Evolutionary conservation across 345 rosid species (phyloP).

Genomic region (Sonneratia alba): DNA sequence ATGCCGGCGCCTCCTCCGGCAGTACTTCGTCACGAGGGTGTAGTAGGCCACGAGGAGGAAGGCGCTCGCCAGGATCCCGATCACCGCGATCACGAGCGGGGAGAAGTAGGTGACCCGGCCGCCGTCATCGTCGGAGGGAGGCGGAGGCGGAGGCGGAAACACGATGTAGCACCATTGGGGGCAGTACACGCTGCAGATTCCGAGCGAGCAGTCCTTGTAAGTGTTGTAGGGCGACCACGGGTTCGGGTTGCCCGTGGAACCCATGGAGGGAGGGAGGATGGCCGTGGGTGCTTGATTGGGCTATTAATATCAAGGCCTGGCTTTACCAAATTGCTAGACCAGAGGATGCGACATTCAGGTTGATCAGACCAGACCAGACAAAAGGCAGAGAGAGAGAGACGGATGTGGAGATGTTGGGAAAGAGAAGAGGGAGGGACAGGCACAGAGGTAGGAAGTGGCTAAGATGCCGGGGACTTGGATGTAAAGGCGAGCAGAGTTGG

Average conservation of each 20-base stretch:
- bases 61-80: slow-evolving; percentile 61
- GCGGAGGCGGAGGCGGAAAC: slow-evolving; percentile 57
- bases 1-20: slow-evolving; percentile 21
- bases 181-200: slow-evolving; percentile 71
- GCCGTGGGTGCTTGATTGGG: neutral
- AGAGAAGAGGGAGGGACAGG: too few species aligned
- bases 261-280: slow-evolving; percentile 16
- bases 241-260: slow-evolving; percentile 28
- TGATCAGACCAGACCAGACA: too few species aligned
- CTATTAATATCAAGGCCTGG: too few species aligned
- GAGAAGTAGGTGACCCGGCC: slow-evolving; percentile 35
- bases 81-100: slow-evolving; percentile 65
- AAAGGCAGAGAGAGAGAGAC: too few species aligned
- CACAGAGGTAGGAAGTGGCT: too few species aligned
- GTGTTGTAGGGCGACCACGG: slow-evolving; percentile 39
- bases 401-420: too few species aligned
- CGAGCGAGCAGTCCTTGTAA: slow-evolving; percentile 70
- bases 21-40: slow-evolving; percentile 57
- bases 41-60: slow-evolving; percentile 69
- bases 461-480: too few species aligned
- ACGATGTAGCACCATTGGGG: slow-evolving; percentile 76
- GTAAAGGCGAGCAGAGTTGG: too few species aligned
- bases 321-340: too few species aligned
- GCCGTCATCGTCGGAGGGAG: slow-evolving; percentile 29
- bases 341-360: too few species aligned